Conservation (phyloP, 352 stramenopile genomes). For the Thalassiosira ordinaria region DNA sequence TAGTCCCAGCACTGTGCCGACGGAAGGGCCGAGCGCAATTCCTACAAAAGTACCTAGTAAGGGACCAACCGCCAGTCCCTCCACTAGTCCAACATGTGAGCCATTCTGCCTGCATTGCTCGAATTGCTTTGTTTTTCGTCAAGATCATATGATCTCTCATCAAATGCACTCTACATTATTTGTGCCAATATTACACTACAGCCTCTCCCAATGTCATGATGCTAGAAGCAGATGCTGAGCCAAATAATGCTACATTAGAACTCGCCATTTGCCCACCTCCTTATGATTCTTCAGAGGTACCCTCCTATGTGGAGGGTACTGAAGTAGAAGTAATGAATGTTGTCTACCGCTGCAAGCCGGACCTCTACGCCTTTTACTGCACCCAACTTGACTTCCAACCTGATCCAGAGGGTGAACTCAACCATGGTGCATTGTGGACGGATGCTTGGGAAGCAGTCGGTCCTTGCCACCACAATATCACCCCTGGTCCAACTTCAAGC, state of each 20-base stretch:
- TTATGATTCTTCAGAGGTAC: constrained; percentile 8
- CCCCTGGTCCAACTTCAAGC: neutral
- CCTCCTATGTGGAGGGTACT: neutral
- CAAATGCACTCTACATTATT: too few relatives aligned
- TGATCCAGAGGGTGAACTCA: constrained; percentile 18
- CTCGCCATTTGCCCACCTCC: neutral
- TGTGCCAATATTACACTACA: too few relatives aligned
- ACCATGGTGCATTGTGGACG: too few relatives aligned
- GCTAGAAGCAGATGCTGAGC: too few relatives aligned
- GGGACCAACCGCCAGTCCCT: neutral
- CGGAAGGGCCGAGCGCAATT: neutral
- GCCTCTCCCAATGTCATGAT: too few relatives aligned
- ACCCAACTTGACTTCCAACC: constrained; percentile 33
- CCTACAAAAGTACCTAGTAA: neutral
- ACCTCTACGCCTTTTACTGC: constrained; percentile 43
- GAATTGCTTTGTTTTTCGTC: too few relatives aligned
- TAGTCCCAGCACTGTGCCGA: neutral
- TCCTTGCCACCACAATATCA: constrained; percentile 9
- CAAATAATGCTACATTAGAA: neutral
- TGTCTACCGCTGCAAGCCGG: constrained; percentile 1
- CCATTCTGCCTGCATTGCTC: neutral
- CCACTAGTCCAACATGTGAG: neutral
- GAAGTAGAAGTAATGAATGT: constrained; percentile 18
- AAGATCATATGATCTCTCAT: too few relatives aligned
- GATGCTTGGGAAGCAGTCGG: constrained; percentile 28